Base-by-base conservation (phyloP, 768 basidiomycete species). In the Naematelia aurantialba region DNA sequence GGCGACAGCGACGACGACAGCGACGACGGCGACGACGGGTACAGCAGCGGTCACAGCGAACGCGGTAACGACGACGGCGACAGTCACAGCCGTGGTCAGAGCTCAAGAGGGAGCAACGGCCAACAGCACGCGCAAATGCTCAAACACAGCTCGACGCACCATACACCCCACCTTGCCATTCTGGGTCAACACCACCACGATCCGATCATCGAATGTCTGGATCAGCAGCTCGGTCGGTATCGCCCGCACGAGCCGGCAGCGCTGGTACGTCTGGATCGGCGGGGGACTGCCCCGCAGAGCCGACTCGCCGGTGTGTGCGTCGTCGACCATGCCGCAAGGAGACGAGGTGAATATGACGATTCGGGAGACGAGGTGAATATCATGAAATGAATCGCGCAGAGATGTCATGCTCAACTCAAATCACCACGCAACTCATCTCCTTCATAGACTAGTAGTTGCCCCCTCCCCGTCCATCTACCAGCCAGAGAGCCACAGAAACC, bases 161-260 rank as follows among this genome's bases (percentile, higher is more conserved):
- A 98, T 73, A 71, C 82, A 85, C 56, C 93, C 93, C 12, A 94
- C 87, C 83, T 91, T 93, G 39, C 89, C 89, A 61, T 90, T 74
- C 76, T 98, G 93, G 0, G 91, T 92, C 54, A 97, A 81, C 22
- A 96, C 80, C n/a, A 96, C 85, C 19, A 98, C 80, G 12, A 85
- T 79, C 24, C 90, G 83, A 78, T 97, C 93, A 54, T 83, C 82
- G 73, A 85, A 98, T 0, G 80, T 79, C 68, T 96, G 91, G 5
- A 93, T 73, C 46, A 92, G 65, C 14, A 96, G 78, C 55, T 93
- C 86, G 1, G 90, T 96, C 17, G 73, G 77, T 12, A 81, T 77
- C 12, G 84, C 87, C 45, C 83, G 73, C 11, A 92, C 67, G 3
- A 80, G 71, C 39, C 81, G 79, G 8, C 82, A 81, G 22, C 81